phyloP scores from a whole-genome alignment of 192 early-diverging fungal genomes.

The Backusella liffmaniae region DNA sequence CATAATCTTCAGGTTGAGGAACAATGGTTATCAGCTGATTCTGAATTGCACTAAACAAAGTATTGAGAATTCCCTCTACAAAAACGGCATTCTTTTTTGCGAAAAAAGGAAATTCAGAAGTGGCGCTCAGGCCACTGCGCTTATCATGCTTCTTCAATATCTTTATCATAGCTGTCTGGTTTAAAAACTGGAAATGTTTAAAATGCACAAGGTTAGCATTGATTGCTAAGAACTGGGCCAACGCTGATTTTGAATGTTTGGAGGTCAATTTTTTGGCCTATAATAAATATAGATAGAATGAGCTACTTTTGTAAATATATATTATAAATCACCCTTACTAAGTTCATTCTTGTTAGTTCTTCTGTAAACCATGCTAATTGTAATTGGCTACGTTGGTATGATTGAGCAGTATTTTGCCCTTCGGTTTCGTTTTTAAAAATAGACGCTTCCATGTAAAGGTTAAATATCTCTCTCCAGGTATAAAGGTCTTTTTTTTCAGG shows the following conservation, averaged over 20 bases:
- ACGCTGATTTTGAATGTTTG: slow-evolving; percentile 32
- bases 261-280: slow-evolving; percentile 19
- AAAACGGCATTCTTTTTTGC: slow-evolving; percentile 50
- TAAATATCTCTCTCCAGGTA: slow-evolving; percentile 69
- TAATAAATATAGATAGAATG: neutral
- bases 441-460: slow-evolving; percentile 63
- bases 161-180: slow-evolving; percentile 76
- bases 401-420: slow-evolving; percentile 42
- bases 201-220: slow-evolving; percentile 69
- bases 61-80: slow-evolving; percentile 50
- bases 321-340: slow-evolving; percentile 25
- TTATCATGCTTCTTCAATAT: slow-evolving; percentile 94
- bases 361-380: slow-evolving; percentile 57
- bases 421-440: slow-evolving; percentile 63
- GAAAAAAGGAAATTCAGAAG: slow-evolving; percentile 50
- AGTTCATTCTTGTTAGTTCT: slow-evolving; percentile 50
- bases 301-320: neutral
- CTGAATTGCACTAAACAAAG: slow-evolving; percentile 62
- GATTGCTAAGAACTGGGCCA: slow-evolving; percentile 57
- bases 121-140: slow-evolving; percentile 66
- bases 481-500: slow-evolving; percentile 78
- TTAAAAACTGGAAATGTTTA: slow-evolving; percentile 73
- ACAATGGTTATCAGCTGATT: slow-evolving; percentile 66
- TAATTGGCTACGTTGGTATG: slow-evolving; percentile 49
- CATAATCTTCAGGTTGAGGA: slow-evolving; percentile 79